Conservation (phyloP, 2,329 filamentous ascomycete genomes). For the Penicillium sp. region DNA sequence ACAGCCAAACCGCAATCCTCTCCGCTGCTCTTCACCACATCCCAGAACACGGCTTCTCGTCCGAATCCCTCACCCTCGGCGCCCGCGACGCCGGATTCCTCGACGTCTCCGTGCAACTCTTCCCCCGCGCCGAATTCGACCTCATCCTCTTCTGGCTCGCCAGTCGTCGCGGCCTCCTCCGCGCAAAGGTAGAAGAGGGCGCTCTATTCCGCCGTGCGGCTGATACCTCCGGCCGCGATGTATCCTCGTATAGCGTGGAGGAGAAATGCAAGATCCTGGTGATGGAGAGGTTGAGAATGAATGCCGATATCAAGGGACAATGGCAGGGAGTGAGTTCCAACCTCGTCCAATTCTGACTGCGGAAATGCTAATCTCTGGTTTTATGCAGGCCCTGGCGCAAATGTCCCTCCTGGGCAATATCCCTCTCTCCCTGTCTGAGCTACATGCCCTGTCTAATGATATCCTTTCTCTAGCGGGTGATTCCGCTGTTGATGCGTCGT, state of each 20-base stretch:
- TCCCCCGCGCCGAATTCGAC: conserved; percentile 74
- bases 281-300: conserved; percentile 71
- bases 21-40: conserved; percentile 73
- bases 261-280: conserved; percentile 65
- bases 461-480: conserved; percentile 87
- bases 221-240: conserved; percentile 9
- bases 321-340: conserved; percentile 73
- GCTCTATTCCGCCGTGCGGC: conserved; percentile 22
- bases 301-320: conserved; percentile 63
- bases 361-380: neutral
- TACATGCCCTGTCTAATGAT: conserved; percentile 80
- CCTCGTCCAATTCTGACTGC: neutral
- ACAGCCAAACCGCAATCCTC: conserved; percentile 69
- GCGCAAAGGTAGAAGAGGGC: conserved; percentile 31
- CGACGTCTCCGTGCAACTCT: conserved; percentile 76
- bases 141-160: conserved; percentile 56
- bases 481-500: conserved; percentile 70
- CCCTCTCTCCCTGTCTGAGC: conserved; percentile 68
- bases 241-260: conserved; percentile 46
- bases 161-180: conserved; percentile 37
- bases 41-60: conserved; percentile 75
- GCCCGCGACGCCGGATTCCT: conserved; percentile 80
- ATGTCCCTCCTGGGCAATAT: conserved; percentile 83
- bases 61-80: conserved; percentile 65
- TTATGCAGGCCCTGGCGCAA: conserved; percentile 69